Base-by-base conservation (phyloP, 805 yeast genomes). In the Candida krabiensis region DNA sequence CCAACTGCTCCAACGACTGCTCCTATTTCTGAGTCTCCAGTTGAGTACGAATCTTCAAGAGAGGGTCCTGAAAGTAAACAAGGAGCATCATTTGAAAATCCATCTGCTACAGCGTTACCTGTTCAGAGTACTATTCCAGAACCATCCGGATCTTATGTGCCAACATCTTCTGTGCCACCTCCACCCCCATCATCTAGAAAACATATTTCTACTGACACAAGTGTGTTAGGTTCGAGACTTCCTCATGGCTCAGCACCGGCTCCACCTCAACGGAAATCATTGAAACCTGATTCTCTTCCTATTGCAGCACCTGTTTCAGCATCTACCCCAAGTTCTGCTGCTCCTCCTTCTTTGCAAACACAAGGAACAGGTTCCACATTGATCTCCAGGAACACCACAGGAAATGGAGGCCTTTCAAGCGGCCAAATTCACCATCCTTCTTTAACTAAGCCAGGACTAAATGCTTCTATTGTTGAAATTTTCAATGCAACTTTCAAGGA, bases 391-490 rank as follows among this genome's bases (percentile, higher is more conserved):
- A 57, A 61, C 32, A 49, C 54, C 17, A 62, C 62, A 3, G 66
- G 56, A 23, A 60, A 47, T 28, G 66, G 67, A 26, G 56, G 64
- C 5, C 47, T 59, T 6, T 40, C 55, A 3, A 55, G 56, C 39
- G 67, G 66, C 5, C 65, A 56, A 47, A 57, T 62, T n/a, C 75
- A 67, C 45, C 84, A 77, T 55, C 73, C 81, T 25, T 68, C 75
- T 19, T 56, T 71, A 50, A 64, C 73, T 11, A 56, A 60, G 30
- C 73, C 79, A n/a, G 95, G 93, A 2, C 67, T 91, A 49, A 86
- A 83, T 52, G 80, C 90, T 3, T 83, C 95, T 32, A 68, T 89
- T 46, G 90, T 93, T n/a, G 98, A 91, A 64, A 80, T 85, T 9
- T 70, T 87, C 46, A 82, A 79, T 56, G 96, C 88, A 4, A 71